phyloP scores from a whole-genome alignment of 257 asterid genomes.

The Solanum appendiculatum region DNA sequence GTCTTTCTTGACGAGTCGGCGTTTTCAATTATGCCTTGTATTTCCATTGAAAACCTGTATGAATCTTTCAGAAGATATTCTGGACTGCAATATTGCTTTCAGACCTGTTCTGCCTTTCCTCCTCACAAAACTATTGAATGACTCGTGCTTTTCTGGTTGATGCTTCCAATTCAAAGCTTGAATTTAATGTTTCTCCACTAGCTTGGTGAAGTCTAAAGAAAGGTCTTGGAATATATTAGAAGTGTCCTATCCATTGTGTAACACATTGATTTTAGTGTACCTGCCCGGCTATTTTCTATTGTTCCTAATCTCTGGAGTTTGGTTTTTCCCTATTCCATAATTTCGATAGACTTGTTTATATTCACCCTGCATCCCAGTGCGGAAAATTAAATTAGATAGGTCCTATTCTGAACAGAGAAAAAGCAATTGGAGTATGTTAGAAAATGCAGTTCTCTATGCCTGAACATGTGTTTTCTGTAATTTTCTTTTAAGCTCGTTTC shows the following conservation, averaged over 20 bases:
- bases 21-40: neutral
- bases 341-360: neutral
- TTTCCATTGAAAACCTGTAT: neutral
- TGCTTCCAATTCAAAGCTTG: neutral
- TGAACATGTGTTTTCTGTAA: neutral
- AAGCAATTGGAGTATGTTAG: neutral
- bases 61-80: neutral
- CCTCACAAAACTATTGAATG: neutral
- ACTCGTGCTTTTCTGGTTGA: neutral
- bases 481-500: slow-evolving; percentile 1
- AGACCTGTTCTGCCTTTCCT: neutral
- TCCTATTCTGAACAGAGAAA: neutral
- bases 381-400: neutral
- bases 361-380: neutral
- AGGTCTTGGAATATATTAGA: neutral
- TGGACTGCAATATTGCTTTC: neutral
- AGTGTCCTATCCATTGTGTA: neutral
- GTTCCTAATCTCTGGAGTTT: neutral
- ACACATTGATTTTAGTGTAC: neutral
- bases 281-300: neutral
- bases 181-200: neutral
- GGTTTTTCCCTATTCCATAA: neutral
- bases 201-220: neutral
- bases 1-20: neutral
- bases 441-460: neutral